A percentile compares a stretch with the other conserved stretches of the same genome.
Evolutionary conservation across 1,284 basidiomycete genomes (phyloP).

Genomic region (Sporisorium iseilematis-ciliati): DNA sequence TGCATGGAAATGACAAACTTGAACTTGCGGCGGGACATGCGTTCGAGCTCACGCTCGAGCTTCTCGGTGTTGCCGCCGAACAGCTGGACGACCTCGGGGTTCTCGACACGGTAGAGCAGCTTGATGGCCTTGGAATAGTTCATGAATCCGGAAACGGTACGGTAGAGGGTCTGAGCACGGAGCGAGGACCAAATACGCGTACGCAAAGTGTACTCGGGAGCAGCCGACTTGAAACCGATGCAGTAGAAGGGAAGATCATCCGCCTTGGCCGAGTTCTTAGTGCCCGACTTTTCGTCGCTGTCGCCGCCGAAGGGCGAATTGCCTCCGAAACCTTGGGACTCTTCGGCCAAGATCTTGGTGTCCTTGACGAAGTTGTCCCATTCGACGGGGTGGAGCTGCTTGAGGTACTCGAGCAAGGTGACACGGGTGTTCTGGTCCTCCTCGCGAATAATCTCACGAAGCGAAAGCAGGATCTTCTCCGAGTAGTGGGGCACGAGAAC

Average conservation of each 20-base stretch:
- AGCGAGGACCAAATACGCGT: conserved; percentile 99
- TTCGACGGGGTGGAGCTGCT: conserved; percentile 96
- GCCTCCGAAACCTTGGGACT: conserved; percentile 87
- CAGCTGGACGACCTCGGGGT: conserved; percentile 96
- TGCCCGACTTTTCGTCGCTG: conserved; percentile 65
- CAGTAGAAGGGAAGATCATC: conserved; percentile 98
- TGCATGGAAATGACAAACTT: conserved; percentile 99
- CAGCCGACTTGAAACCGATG: conserved; percentile 98
- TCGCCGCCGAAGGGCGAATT: conserved; percentile 79
- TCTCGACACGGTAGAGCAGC: conserved; percentile 98
- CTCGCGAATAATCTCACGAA: conserved; percentile 70
- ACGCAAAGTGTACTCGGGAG: conserved; percentile 96
- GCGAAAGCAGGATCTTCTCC: conserved; percentile 69
- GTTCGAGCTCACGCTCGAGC: conserved; percentile 94
- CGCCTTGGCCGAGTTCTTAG: conserved; percentile 71
- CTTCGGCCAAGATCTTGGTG: conserved; percentile 98
- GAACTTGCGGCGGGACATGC: conserved; percentile 98
- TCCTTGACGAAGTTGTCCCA: conserved; percentile 99
- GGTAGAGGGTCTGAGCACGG: conserved; percentile 96
- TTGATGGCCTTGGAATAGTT: conserved; percentile 99
- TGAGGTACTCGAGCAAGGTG: conserved; percentile 76
- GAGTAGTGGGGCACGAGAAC: conserved; percentile 70
- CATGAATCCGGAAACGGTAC: conserved; percentile 99
- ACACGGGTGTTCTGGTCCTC: conserved; percentile 70
- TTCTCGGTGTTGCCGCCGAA: conserved; percentile 98